These are phyloP conservation scores for Cylindricascospora bacillispora DNA, from an alignment of 1,139 yeast species.

Conservation along the genomic window DNA sequence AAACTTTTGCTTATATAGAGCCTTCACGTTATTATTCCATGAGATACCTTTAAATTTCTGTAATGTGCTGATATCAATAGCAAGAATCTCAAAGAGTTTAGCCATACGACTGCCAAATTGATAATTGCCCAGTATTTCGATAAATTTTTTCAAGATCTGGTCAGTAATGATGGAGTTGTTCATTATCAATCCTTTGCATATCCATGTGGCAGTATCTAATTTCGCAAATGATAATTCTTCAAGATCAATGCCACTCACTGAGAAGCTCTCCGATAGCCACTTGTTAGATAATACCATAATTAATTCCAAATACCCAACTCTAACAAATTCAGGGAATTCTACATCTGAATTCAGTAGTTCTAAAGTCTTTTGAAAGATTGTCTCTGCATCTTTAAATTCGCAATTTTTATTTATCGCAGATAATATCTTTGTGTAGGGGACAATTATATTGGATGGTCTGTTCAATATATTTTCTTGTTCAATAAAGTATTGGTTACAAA, in stretches of 20 bases:
- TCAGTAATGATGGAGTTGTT: slow-evolving; percentile 40
- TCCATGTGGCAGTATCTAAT: slow-evolving; percentile 54
- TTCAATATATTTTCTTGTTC: slow-evolving; percentile 21
- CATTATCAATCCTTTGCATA: slow-evolving; percentile 55
- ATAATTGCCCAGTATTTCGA: slow-evolving; percentile 27
- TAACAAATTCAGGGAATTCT: slow-evolving; percentile 18
- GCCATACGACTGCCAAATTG: slow-evolving; percentile 31
- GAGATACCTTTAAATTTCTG: slow-evolving; percentile 40
- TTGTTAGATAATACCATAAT: slow-evolving; percentile 50
- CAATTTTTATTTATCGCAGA: slow-evolving; percentile 36
- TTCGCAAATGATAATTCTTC: slow-evolving; percentile 9
- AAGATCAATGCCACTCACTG: slow-evolving; percentile 7
- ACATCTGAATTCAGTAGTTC: slow-evolving; percentile 8
- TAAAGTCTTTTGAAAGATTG: slow-evolving; percentile 8
- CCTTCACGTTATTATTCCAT: slow-evolving; percentile 43
- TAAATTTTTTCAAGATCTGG: slow-evolving; percentile 28
- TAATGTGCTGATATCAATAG: slow-evolving; percentile 52
- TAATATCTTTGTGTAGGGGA: slow-evolving; percentile 38
- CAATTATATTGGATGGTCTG: slow-evolving; percentile 31
- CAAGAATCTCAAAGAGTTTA: slow-evolving; percentile 48
- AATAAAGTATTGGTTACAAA: slow-evolving; percentile 11
- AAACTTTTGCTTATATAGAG: slow-evolving; percentile 66
- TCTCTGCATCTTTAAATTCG: slow-evolving; percentile 7
- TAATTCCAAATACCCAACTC: slow-evolving; percentile 48
- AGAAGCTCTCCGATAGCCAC: slow-evolving; percentile 17